Evolutionary conservation across 371 early-diverging fungal genomes (phyloP).

Genomic region (Circinella minor): DNA sequence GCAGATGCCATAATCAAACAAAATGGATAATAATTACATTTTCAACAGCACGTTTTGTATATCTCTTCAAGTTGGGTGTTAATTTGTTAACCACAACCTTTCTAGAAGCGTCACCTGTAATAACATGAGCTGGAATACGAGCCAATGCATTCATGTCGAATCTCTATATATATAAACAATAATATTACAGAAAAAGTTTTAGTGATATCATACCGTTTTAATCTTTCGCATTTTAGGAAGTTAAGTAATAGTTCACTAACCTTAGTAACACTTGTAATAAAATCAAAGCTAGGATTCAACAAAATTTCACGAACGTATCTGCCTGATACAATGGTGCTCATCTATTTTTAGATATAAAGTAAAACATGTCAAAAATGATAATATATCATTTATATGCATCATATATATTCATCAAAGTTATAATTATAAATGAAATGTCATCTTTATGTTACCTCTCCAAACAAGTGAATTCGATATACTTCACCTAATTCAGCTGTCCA

Average conservation of each 20-base stretch:
- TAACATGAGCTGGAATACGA: not conserved
- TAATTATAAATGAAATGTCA: no score
- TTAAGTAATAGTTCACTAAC: not conserved
- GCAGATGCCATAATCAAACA: no score
- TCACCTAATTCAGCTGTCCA: slow-evolving; percentile 17
- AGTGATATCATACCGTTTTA: no score
- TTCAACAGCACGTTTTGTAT: slow-evolving; percentile 19
- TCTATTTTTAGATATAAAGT: not conserved
- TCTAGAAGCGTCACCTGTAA: slow-evolving; percentile 1
- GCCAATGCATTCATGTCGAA: slow-evolving; percentile 17
- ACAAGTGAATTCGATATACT: slow-evolving; percentile 18
- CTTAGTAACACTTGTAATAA: slow-evolving; percentile 13
- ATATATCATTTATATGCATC: no score
- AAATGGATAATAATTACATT: not conserved
- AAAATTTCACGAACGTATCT: slow-evolving; percentile 23
- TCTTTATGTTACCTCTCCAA: slow-evolving; percentile 15
- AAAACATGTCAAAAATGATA: not conserved
- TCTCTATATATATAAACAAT: not conserved
- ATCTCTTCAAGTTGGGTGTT: slow-evolving; percentile 14
- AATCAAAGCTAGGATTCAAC: slow-evolving; percentile 22
- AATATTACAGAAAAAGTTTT: not conserved
- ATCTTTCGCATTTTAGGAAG: not conserved
- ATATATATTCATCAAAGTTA: no score
- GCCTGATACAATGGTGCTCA: slow-evolving; percentile 16
- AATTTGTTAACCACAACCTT: slow-evolving; percentile 17